Percentiles rank a stretch among this genome's conserved stretches.
Conservation (phyloP, 23 red algal genomes). For the Gracilaria gracilis region DNA sequence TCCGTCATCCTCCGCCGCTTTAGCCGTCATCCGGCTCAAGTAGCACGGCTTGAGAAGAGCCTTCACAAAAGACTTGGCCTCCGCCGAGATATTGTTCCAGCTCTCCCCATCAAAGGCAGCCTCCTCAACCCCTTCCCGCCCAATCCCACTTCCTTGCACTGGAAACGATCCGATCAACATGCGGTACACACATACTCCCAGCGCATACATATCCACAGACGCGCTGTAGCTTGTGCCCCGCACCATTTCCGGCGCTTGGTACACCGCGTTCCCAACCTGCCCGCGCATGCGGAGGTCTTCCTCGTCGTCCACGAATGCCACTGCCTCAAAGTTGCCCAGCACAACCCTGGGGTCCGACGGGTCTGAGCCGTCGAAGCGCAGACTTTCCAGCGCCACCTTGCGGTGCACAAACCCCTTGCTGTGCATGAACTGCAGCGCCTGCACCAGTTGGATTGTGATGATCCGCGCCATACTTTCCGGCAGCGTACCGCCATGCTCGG, state of each 20-base stretch:
- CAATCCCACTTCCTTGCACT: background rate
- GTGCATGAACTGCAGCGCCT: background rate
- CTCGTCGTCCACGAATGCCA: background rate
- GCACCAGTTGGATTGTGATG: background rate
- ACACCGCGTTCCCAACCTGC: background rate
- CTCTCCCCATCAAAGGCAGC: too few relatives aligned
- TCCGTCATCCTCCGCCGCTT: too few relatives aligned
- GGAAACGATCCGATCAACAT: background rate
- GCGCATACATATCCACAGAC: background rate
- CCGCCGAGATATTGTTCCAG: too few relatives aligned
- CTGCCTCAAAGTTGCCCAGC: background rate
- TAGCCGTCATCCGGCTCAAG: too few relatives aligned
- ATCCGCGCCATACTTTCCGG: background rate
- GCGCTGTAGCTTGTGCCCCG: background rate
- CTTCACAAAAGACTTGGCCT: too few relatives aligned
- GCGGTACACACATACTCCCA: background rate
- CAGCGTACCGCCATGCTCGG: background rate
- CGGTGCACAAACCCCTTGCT: background rate
- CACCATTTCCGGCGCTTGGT: background rate
- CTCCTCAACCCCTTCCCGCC: too few relatives aligned
- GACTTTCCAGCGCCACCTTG: background rate
- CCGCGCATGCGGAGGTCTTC: background rate
- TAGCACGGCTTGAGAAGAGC: too few relatives aligned
- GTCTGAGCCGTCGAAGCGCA: background rate
- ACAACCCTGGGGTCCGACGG: background rate